Evolutionary conservation across 352 stramenopile species (phyloP).

Genomic region (Phytopythium kandeliae): DNA sequence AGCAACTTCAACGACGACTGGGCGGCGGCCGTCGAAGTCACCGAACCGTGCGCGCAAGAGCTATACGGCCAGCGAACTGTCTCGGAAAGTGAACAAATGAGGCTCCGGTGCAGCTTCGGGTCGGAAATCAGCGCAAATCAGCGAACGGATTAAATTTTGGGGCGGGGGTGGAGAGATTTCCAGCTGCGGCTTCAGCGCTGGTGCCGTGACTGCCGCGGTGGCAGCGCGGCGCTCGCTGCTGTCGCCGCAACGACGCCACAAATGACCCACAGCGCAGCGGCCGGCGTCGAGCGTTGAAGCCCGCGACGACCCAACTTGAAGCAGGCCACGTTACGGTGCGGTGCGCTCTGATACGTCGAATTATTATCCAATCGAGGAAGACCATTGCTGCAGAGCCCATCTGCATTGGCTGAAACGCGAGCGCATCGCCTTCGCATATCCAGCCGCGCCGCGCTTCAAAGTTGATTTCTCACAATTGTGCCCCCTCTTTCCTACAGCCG

Average conservation of each 20-base stretch:
- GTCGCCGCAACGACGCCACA: too few species aligned
- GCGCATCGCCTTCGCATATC: not conserved
- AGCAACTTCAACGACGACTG: too few species aligned
- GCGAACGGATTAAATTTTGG: too few species aligned
- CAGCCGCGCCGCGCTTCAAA: conserved; percentile 1
- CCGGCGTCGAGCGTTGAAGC: not conserved
- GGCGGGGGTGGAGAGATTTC: too few species aligned
- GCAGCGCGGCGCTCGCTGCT: too few species aligned
- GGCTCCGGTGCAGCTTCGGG: too few species aligned
- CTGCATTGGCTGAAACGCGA: conserved; percentile 4
- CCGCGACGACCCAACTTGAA: not conserved
- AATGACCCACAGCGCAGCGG: too few species aligned
- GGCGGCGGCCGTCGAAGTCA: too few species aligned
- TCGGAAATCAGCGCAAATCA: not conserved
- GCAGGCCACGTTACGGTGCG: not conserved
- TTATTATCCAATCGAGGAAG: conserved; percentile 3
- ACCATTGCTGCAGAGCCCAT: not conserved
- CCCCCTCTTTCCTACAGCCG: conserved; percentile 4
- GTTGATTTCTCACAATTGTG: conserved; percentile 10
- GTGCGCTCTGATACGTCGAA: not conserved
- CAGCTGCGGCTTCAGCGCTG: too few species aligned
- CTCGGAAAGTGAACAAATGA: not conserved
- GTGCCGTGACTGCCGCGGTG: too few species aligned
- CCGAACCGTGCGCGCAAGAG: not conserved
- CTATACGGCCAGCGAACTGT: not conserved